Base-by-base conservation (phyloP, 2,329 filamentous ascomycete species). In the Xylaria sp. region DNA sequence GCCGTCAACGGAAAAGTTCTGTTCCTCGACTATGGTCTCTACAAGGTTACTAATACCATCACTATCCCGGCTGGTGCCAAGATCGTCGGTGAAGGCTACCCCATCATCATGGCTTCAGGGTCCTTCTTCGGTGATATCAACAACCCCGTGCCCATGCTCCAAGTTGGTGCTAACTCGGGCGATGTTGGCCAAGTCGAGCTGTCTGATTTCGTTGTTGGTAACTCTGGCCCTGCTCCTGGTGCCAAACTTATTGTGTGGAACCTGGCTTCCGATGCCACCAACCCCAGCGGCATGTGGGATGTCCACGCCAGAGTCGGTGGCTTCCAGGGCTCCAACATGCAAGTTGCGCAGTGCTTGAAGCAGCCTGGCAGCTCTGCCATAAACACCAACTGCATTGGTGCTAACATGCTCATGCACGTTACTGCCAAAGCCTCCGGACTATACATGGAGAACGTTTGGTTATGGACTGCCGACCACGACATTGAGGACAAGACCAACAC, bases 161-260 rank as follows among this genome's bases (percentile, higher is more conserved):
- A 89, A 72, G 86, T 94, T n/a, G 92, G 91, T 10, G 74, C 75
- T 23, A 74, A 74, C 2, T 82, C 87, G 0, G 90, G 91, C 2
- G 88, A 93, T 28, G 79, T 79, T 10, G 92, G 92, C 6, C 83
- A 82, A 15, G 83, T 94, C 20, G 92, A 94, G 78, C 89, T 90
- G 83, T 89, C 87, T 4, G 92, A 94, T 77, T 88, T 92, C 75
- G 86, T 94, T 58, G 84, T 94, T 15, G 89, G 89, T 64, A 93
- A 91, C 0, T 85, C 88, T 66, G 92, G 92, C 1, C 81, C 89
- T 31, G 85, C 89, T 8, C 84, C 89, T 0, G 92, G 92, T 4
- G 92, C 92, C 0, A 84, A 91, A 8, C 81, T 94, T 7, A 88
- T 94, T 67, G 86, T 94, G 76, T 94, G 90, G 84, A 94, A 94